Evolutionary conservation across 2,329 filamentous ascomycete species (phyloP).

Genomic region (Spiromastix sp.): DNA sequence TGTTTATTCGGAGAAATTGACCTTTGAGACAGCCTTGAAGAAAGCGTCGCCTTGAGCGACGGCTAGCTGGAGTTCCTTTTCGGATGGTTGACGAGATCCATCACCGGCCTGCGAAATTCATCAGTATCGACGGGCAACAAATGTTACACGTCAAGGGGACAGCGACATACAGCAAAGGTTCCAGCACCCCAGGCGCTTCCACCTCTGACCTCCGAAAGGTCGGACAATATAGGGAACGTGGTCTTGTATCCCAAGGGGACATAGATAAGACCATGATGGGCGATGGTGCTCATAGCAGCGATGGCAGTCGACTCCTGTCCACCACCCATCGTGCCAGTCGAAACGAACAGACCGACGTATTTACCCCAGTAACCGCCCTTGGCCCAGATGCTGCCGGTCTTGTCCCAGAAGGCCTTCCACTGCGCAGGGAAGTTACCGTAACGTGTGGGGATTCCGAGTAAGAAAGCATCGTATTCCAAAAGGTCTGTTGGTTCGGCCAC

Average conservation of each 20-base stretch:
- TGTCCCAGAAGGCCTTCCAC: conserved; percentile 82
- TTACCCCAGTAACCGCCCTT: conserved; percentile 73
- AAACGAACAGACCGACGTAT: conserved; percentile 83
- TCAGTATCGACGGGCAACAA: too few species aligned
- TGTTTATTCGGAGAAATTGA: conserved; percentile 52
- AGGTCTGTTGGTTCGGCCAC: conserved; percentile 53
- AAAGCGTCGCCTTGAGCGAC: conserved; percentile 75
- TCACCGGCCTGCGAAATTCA: conserved; percentile 44
- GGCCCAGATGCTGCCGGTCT: conserved; percentile 75
- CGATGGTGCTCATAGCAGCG: conserved; percentile 69
- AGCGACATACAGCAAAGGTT: conserved; percentile 59
- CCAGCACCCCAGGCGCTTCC: conserved; percentile 89
- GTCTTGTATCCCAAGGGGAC: conserved; percentile 92
- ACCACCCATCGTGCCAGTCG: conserved; percentile 72
- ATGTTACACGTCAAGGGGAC: neutral
- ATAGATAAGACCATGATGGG: conserved; percentile 91
- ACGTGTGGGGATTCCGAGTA: conserved; percentile 89
- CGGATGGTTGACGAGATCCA: conserved; percentile 70
- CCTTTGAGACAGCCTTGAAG: conserved; percentile 65
- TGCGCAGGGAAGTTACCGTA: conserved; percentile 97
- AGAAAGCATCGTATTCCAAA: conserved; percentile 72
- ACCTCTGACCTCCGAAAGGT: conserved; percentile 71
- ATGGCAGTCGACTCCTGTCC: conserved; percentile 87
- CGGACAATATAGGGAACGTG: conserved; percentile 57
- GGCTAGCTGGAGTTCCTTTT: conserved; percentile 69